These are phyloP conservation scores for Begonia masoniana DNA, from an alignment of 306 rosid genomes.

Conservation along the genomic window DNA sequence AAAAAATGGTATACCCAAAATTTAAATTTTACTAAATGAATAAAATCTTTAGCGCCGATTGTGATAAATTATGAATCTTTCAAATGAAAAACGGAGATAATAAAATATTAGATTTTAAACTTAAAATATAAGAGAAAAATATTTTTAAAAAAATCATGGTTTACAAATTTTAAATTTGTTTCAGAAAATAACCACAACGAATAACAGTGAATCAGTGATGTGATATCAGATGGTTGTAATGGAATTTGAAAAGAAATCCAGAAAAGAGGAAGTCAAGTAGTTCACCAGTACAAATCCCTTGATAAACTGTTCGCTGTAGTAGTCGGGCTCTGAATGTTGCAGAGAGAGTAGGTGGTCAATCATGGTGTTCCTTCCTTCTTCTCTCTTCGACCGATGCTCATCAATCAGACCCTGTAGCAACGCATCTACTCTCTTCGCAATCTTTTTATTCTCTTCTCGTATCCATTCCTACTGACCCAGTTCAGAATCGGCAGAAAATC, in stretches of 20 bases:
- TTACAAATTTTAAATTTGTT: no score
- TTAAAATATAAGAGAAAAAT: no score
- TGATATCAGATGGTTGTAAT: no score
- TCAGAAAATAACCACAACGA: neutral
- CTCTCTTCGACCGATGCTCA: neutral
- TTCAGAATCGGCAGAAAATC: slow-evolving; percentile 10
- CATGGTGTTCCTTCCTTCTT: slow-evolving; percentile 6
- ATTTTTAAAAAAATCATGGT: no score
- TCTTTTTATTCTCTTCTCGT: slow-evolving; percentile 14
- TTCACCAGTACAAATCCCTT: slow-evolving; percentile 15
- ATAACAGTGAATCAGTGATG: neutral
- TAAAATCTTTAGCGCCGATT: no score
- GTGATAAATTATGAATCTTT: no score
- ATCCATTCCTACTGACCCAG: neutral
- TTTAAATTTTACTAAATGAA: neutral
- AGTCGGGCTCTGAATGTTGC: slow-evolving; percentile 14
- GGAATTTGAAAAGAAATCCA: neutral
- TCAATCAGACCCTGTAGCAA: slow-evolving; percentile 17
- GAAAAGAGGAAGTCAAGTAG: neutral
- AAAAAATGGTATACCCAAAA: neutral
- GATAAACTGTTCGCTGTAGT: slow-evolving; percentile 7
- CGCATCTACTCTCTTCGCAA: slow-evolving; percentile 12
- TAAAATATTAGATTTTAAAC: no score
- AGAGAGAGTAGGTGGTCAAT: slow-evolving; percentile 17
- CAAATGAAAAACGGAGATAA: no score